Base-by-base conservation (phyloP, 192 early-diverging fungal genomes). In the Backusella parvicylindrica region DNA sequence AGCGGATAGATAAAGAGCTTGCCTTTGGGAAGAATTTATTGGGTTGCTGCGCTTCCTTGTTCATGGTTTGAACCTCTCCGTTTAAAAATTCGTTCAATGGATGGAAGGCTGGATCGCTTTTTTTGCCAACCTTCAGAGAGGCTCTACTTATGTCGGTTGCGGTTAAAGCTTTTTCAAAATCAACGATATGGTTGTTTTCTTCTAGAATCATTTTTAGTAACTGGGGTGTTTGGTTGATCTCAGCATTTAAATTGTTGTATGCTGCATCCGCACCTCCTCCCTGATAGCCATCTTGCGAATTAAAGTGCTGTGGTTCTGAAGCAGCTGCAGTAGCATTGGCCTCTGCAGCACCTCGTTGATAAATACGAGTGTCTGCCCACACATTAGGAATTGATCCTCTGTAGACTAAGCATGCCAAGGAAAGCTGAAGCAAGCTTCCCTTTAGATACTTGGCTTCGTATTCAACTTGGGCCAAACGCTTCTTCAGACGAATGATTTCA, bases 371-470 rank as follows among this genome's bases (percentile, higher is more conserved):
- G 7, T 71, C 69, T n/a, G 26, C 41, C 76, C 76, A 77, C 3
- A 72, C 28, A 35, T 72, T 31, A 9, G 76, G 70, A 1, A 77
- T 47, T 1, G 70, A 43, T 18, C 70, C 76, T 30, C 43, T 26
- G 18, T 77, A n/a, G 13, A 60, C 64, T 18, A 77, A 15, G 26
- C 41, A 64, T 16, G 69, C 53, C 2, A 77, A 30, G 30, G 64
- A 47, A 15, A 72, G 32, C n/a, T 77, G 76, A 5, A 77, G 60
- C 2, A 77, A 7, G 21, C 28, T 67, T 7, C 70, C 76, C 13
- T 63, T 26, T 18, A 77, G 37, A 50, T 77, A 77, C n/a, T 72
- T 72, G 2, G 40, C 16, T 49, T 77, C 76, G 40, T 72, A 77
- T 37, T 77, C 70, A n/a, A 33, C 35, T 7, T 33, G 15, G 1